Percentiles rank a stretch among this genome's conserved stretches.
These are phyloP conservation scores for Camellia granthamiana DNA, from an alignment of 148 eudicot genomes.

Conservation along the genomic window DNA sequence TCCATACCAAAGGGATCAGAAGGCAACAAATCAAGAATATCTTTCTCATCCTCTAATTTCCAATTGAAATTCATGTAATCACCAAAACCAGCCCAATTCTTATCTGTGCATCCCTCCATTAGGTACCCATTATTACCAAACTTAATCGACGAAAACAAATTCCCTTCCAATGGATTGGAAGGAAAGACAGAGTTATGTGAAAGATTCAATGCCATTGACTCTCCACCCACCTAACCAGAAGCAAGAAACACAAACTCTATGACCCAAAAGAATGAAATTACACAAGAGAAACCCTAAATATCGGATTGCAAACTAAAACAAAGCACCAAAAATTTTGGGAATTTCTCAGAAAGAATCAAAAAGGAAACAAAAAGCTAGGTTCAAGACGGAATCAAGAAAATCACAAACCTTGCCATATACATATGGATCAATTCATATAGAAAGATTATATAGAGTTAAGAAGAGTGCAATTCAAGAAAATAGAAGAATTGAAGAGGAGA, in stretches of 20 bases:
- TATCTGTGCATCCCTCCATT: constrained; percentile 12
- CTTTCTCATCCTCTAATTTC: constrained; percentile 16
- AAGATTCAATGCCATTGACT: constrained; percentile 13
- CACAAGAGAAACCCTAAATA: neutral
- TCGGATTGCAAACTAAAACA: constrained; percentile 1
- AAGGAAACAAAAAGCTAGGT: neutral
- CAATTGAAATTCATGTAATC: constrained; percentile 6
- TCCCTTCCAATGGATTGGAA: neutral
- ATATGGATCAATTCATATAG: neutral
- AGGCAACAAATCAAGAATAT: constrained; percentile 29
- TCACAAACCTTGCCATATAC: neutral
- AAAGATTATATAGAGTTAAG: neutral
- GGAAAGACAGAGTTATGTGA: neutral
- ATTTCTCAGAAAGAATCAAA: neutral
- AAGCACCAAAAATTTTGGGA: neutral
- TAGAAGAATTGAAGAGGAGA: neutral
- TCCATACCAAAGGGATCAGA: constrained; percentile 41
- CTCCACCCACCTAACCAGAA: constrained; percentile 6
- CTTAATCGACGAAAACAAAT: constrained; percentile 4
- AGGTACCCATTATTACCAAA: constrained; percentile 9
- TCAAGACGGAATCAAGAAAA: neutral
- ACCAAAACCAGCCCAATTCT: constrained; percentile 5
- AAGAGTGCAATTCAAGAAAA: neutral
- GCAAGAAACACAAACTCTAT: neutral
- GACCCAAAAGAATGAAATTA: neutral